phyloP scores from a whole-genome alignment of 2,329 filamentous ascomycete species.

The Sporothrix mexicana region DNA sequence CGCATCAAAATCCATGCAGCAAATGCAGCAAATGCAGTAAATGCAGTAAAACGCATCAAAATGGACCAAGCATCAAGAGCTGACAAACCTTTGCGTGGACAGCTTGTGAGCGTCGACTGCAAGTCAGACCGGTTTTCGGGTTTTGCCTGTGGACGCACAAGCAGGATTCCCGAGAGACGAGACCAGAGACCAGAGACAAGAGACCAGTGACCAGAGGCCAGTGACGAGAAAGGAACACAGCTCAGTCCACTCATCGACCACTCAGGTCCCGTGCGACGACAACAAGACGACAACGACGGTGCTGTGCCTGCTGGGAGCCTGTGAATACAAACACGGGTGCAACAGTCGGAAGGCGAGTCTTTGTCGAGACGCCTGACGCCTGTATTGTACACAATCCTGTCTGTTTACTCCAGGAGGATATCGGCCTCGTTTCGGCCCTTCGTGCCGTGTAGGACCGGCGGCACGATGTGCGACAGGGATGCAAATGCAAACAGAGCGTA shows the following conservation, averaged over 20 bases:
- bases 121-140: neutral
- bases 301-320: slow-evolving; percentile 1
- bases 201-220: neutral
- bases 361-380: neutral
- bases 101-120: neutral
- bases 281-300: too few relatives aligned
- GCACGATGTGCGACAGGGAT: neutral
- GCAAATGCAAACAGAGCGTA: neutral
- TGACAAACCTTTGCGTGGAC: neutral
- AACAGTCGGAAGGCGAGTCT: neutral
- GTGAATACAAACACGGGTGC: neutral
- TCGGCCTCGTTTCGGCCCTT: slow-evolving; percentile 25
- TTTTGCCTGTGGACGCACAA: neutral
- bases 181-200: neutral
- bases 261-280: neutral
- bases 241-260: too few relatives aligned
- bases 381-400: neutral
- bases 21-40: too few relatives aligned
- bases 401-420: neutral
- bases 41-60: too few relatives aligned
- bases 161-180: neutral
- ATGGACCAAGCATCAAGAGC: neutral
- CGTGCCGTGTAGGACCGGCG: slow-evolving; percentile 13
- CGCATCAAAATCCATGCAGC: neutral
- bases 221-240: too few relatives aligned